A percentile compares a stretch with the other conserved stretches of the same genome.
Evolutionary conservation across 495 filamentous ascomycete genomes (phyloP).

Genomic region (Penicillium riverlandense): DNA sequence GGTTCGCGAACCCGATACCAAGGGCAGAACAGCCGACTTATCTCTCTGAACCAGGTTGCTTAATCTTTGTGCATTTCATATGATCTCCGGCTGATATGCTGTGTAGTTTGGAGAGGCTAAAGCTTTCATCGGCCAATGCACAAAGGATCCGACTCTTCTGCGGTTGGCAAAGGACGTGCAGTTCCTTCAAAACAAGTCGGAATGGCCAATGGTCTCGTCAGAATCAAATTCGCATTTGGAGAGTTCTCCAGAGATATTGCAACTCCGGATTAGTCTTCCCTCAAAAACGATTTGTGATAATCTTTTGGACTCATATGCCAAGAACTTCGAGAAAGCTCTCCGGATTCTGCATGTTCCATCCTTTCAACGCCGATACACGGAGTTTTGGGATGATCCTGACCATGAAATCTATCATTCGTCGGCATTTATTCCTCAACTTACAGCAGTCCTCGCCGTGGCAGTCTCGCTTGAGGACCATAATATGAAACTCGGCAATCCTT

Average conservation of each 20-base stretch:
- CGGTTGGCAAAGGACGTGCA: slow-evolving; percentile 21
- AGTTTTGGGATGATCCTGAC: slow-evolving; percentile 12
- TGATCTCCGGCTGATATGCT: not conserved
- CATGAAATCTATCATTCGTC: slow-evolving; percentile 2
- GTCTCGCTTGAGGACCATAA: slow-evolving; percentile 7
- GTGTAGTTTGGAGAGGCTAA: slow-evolving; percentile 17
- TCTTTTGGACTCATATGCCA: slow-evolving; percentile 13
- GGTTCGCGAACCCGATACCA: slow-evolving; percentile 19
- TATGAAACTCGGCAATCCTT: slow-evolving; percentile 27
- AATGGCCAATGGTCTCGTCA: slow-evolving; percentile 5
- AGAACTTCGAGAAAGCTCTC: slow-evolving; percentile 15
- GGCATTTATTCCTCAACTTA: slow-evolving; percentile 13
- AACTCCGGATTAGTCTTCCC: slow-evolving; percentile 9
- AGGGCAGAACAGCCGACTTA: slow-evolving; percentile 16
- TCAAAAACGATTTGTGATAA: slow-evolving; percentile 15
- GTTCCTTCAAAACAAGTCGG: slow-evolving; percentile 18
- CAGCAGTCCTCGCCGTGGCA: slow-evolving; percentile 9
- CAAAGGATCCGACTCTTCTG: slow-evolving; percentile 8
- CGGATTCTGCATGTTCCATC: slow-evolving; percentile 20
- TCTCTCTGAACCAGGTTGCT: slow-evolving; percentile 16
- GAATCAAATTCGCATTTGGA: slow-evolving; percentile 10
- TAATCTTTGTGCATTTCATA: not conserved
- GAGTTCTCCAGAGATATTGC: slow-evolving; percentile 9
- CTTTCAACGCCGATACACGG: slow-evolving; percentile 13
- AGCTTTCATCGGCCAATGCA: slow-evolving; percentile 15